Evolutionary conservation across 2,329 filamentous ascomycete genomes (phyloP).

Genomic region (Penicillium sp.): DNA sequence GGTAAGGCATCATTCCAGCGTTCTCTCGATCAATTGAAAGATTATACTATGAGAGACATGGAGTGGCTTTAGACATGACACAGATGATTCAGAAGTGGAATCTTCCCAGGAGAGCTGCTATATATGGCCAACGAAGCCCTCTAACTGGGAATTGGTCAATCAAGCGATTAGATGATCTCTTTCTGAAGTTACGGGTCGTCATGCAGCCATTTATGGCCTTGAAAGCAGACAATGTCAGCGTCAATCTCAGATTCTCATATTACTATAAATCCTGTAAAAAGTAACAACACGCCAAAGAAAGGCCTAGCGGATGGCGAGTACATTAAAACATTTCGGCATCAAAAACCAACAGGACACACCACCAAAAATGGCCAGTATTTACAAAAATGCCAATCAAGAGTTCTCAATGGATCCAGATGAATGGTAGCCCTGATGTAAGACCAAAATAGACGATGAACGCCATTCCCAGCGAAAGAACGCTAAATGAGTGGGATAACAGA

Average conservation of each 20-base stretch:
- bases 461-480: constrained; percentile 11
- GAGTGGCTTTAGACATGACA: no score
- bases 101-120: no score
- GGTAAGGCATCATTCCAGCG: no score
- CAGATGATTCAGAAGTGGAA: no score
- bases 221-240: background rate
- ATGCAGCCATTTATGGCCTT: background rate
- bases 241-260: background rate
- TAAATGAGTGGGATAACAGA: constrained; percentile 10
- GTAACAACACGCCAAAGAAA: constrained; percentile 6
- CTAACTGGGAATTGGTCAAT: no score
- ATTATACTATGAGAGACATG: no score
- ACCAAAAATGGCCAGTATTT: background rate
- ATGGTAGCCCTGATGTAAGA: constrained; percentile 3
- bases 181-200: no score
- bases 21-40: no score
- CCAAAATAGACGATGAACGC: constrained; percentile 17
- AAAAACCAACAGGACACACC: constrained; percentile 11
- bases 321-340: constrained; percentile 20
- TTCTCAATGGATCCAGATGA: constrained; percentile 4
- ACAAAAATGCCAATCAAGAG: background rate
- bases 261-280: constrained; percentile 3
- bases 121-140: no score
- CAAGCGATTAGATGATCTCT: no score
- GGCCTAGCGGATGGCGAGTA: constrained; percentile 15